Evolutionary conservation across 257 asterid species (phyloP).

Genomic region (Paraleonurus japonicus): DNA sequence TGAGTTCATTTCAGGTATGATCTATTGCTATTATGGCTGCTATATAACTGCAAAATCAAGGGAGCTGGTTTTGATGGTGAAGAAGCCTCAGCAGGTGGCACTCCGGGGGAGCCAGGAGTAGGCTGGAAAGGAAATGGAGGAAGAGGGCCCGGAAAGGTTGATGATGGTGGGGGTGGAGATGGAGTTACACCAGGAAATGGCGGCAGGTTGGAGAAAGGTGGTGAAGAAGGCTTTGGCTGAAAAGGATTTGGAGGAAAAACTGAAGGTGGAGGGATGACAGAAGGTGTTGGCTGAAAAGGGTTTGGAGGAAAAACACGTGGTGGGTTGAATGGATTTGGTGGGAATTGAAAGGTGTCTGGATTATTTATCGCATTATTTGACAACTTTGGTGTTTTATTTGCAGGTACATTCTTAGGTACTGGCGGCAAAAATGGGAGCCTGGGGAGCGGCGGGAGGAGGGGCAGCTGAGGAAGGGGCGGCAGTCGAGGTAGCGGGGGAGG

Average conservation of each 20-base stretch:
- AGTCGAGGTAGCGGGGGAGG: conserved; percentile 47
- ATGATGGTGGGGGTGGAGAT: conserved; percentile 43
- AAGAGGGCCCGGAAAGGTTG: conserved; percentile 35
- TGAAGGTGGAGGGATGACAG: conserved; percentile 47
- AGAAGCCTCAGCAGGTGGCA: conserved; percentile 44
- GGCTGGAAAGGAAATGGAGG: conserved; percentile 70
- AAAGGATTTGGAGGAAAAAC: conserved; percentile 42
- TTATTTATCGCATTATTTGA: conserved; percentile 18
- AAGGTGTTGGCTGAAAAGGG: conserved; percentile 42
- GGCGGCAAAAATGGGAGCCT: conserved; percentile 50
- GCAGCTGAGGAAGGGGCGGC: conserved; percentile 56
- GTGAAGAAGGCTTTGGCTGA: conserved; percentile 43
- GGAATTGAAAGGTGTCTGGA: conserved; percentile 29
- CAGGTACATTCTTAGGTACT: conserved; percentile 22
- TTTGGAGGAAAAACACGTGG: conserved; percentile 50
- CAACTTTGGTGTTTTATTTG: conserved; percentile 25
- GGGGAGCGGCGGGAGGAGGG: conserved; percentile 60
- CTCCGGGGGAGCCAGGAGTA: conserved; percentile 58
- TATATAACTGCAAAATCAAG: conserved; percentile 33
- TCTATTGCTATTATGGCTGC: conserved; percentile 11
- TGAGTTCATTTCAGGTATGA: conserved; percentile 15
- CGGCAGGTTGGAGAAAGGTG: conserved; percentile 39
- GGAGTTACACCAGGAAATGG: conserved; percentile 60
- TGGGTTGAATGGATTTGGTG: conserved; percentile 46
- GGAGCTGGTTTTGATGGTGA: conserved; percentile 36